Evolutionary conservation across 495 filamentous ascomycete genomes (phyloP).

Genomic region (Penicillium fimorum): DNA sequence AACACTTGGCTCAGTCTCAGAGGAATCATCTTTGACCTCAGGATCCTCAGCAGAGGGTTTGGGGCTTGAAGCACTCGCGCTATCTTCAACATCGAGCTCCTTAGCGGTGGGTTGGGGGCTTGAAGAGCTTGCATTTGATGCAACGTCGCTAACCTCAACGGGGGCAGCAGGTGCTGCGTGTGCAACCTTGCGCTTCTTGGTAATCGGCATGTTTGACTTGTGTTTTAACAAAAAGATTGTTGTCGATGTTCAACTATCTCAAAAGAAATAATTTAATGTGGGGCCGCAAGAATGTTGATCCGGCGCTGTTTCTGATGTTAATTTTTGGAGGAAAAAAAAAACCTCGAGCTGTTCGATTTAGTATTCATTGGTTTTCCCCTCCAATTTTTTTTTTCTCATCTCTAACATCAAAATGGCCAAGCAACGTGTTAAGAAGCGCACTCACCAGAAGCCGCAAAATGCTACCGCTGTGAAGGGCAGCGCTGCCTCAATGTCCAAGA

Average conservation of each 20-base stretch:
- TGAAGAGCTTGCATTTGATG: slow-evolving; percentile 4
- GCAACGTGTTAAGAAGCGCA: slow-evolving; percentile 82
- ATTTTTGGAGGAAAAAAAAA: slow-evolving; percentile 44
- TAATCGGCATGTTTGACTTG: slow-evolving; percentile 28
- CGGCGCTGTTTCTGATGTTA: slow-evolving; percentile 34
- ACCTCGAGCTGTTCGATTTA: slow-evolving; percentile 21
- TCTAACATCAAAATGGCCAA: slow-evolving; percentile 64
- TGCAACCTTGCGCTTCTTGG: slow-evolving; percentile 43
- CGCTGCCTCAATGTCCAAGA: slow-evolving; percentile 50
- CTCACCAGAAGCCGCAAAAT: slow-evolving; percentile 71
- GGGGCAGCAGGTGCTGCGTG: slow-evolving; percentile 15
- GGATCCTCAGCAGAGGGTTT: slow-evolving; percentile 16
- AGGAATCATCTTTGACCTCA: slow-evolving; percentile 11
- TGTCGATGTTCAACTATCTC: slow-evolving; percentile 12
- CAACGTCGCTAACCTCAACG: slow-evolving; percentile 19
- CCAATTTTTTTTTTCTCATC: slow-evolving; percentile 11
- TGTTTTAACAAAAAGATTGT: slow-evolving; percentile 16
- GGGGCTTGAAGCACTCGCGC: slow-evolving; percentile 5
- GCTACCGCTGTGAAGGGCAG: slow-evolving; percentile 54
- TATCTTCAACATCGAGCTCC: slow-evolving; percentile 16
- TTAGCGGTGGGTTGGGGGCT: slow-evolving; percentile 12
- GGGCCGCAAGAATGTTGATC: slow-evolving; percentile 42
- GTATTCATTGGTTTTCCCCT: slow-evolving; percentile 7
- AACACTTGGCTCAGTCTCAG: slow-evolving; percentile 5
- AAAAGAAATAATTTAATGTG: slow-evolving; percentile 37